phyloP scores from a whole-genome alignment of 192 early-diverging fungal species.

The Backusella mclennaniae region DNA sequence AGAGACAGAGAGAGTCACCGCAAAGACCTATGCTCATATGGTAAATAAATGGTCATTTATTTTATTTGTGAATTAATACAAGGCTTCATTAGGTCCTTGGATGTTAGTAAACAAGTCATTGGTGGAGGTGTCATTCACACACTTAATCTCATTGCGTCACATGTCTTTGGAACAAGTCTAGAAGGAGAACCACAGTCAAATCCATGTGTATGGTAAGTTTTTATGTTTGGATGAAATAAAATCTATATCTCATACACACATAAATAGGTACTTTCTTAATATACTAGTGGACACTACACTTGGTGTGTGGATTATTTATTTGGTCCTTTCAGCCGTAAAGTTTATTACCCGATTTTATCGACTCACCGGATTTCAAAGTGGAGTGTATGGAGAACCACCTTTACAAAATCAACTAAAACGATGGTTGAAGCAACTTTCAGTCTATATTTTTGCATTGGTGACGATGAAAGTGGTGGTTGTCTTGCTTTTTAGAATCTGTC shows the following conservation, averaged over 20 bases:
- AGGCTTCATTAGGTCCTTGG: constrained; percentile 50
- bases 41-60: constrained; percentile 23
- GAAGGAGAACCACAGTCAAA: constrained; percentile 48
- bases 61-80: neutral
- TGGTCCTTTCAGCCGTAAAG: constrained; percentile 54
- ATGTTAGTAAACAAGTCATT: constrained; percentile 77
- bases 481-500: constrained; percentile 57
- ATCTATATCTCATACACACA: neutral
- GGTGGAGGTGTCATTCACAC: constrained; percentile 71
- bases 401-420: constrained; percentile 39
- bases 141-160: constrained; percentile 69
- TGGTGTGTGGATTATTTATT: constrained; percentile 72
- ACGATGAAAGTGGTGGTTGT: constrained; percentile 74
- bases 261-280: constrained; percentile 64
- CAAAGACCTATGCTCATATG: constrained; percentile 67
- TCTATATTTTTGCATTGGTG: constrained; percentile 63
- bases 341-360: constrained; percentile 33
- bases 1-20: constrained; percentile 68
- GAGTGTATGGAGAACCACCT: constrained; percentile 76
- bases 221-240: neutral
- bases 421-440: constrained; percentile 64
- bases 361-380: constrained; percentile 59
- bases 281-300: constrained; percentile 77
- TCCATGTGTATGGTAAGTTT: constrained; percentile 77
- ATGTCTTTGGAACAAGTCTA: constrained; percentile 56